Conservation (phyloP, 2,329 filamentous ascomycete species). For the Truncatella angustata region DNA sequence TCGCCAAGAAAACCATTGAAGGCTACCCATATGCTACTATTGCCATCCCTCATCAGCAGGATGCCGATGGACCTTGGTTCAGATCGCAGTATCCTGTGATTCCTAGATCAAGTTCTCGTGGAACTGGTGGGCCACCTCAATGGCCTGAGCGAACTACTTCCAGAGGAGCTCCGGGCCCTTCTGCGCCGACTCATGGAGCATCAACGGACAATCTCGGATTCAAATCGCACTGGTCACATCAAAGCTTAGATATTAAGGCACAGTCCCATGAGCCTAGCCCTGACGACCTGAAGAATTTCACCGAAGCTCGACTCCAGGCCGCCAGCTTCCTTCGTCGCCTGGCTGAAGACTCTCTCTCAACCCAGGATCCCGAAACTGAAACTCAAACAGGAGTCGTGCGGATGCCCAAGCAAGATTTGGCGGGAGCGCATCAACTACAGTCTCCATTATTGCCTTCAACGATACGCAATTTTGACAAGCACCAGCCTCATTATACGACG, state of each 20-base stretch:
- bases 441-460: not conserved
- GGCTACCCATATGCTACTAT: slow-evolving; percentile 18
- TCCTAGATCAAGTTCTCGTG: slow-evolving; percentile 7
- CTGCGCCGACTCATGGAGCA: not conserved
- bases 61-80: slow-evolving; percentile 14
- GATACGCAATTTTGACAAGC: not conserved
- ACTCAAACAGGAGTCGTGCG: too few species aligned
- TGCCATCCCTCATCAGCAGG: slow-evolving; percentile 11
- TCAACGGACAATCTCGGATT: not conserved
- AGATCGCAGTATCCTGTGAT: slow-evolving; percentile 21
- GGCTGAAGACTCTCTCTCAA: not conserved
- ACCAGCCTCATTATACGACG: not conserved
- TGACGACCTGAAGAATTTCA: slow-evolving; percentile 1
- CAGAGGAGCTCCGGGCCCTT: slow-evolving; percentile 10
- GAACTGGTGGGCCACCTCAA: not conserved
- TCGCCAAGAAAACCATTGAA: slow-evolving; percentile 16
- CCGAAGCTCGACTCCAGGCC: not conserved
- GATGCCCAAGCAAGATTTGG: not conserved
- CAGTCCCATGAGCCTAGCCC: not conserved
- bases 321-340: not conserved
- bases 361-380: not conserved
- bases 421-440: not conserved
- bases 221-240: not conserved
- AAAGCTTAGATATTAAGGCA: not conserved
- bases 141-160: slow-evolving; percentile 21